These are phyloP conservation scores for Schwanniomyces occidentalis DNA, from an alignment of 805 yeast species.

Conservation along the genomic window DNA sequence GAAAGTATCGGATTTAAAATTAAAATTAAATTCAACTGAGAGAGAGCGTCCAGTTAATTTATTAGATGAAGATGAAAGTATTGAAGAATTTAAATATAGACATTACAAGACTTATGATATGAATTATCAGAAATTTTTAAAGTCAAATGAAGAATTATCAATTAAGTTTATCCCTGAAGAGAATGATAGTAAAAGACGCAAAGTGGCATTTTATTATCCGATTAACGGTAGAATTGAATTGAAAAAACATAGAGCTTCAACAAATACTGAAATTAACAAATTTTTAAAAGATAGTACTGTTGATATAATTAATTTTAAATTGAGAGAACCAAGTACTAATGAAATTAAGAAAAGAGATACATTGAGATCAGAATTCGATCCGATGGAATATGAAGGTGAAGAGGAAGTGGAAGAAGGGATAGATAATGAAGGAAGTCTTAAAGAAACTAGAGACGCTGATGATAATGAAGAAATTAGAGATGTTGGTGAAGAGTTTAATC, in stretches of 20 bases:
- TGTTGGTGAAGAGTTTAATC: conserved; percentile 19
- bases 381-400: conserved; percentile 71
- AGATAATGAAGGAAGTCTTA: conserved; percentile 28
- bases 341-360: conserved; percentile 71
- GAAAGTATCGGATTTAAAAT: conserved; percentile 23
- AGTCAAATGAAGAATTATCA: conserved; percentile 63
- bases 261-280: conserved; percentile 52
- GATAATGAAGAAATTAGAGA: conserved; percentile 13
- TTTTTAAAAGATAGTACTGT: conserved; percentile 56
- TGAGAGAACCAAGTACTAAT: conserved; percentile 71
- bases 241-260: conserved; percentile 78
- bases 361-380: conserved; percentile 69
- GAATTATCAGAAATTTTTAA: conserved; percentile 48
- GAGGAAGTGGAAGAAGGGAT: conserved; percentile 51
- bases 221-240: conserved; percentile 74
- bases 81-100: conserved; percentile 51
- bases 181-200: conserved; percentile 40
- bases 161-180: conserved; percentile 48
- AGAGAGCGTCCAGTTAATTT: conserved; percentile 43
- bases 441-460: conserved; percentile 23
- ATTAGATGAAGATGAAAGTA: conserved; percentile 45
- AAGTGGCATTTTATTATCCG: conserved; percentile 74
- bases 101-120: conserved; percentile 82
- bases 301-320: conserved; percentile 59
- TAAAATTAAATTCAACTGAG: conserved; percentile 37